phyloP scores from a whole-genome alignment of 441 rosid genomes.

The Euphorbia neoarborescens region DNA sequence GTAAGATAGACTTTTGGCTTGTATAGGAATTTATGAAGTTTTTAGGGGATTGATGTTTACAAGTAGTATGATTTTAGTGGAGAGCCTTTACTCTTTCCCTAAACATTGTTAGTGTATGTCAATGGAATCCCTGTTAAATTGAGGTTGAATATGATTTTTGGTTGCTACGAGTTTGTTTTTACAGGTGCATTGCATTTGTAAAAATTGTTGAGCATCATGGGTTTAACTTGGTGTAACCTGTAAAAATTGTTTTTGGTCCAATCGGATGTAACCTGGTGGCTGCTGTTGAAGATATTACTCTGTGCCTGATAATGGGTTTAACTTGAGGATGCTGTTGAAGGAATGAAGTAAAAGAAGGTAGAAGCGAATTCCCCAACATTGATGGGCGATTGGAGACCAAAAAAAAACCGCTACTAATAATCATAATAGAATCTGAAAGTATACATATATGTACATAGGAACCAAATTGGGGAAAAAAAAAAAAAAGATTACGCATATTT shows the following conservation, averaged over 20 bases:
- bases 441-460: too few species aligned
- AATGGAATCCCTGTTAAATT: conserved; percentile 5
- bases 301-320: not conserved
- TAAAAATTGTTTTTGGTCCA: too few species aligned
- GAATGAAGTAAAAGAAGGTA: not conserved
- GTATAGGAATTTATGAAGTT: conserved; percentile 32
- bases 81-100: not conserved
- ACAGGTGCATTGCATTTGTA: not conserved
- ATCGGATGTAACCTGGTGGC: not conserved
- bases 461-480: too few species aligned
- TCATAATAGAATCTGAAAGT: too few species aligned
- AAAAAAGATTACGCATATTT: too few species aligned
- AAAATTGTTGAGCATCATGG: not conserved
- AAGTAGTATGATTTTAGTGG: conserved; percentile 24
- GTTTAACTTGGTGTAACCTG: not conserved
- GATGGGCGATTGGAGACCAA: not conserved
- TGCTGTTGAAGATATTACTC: not conserved
- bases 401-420: too few species aligned
- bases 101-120: conserved; percentile 1
- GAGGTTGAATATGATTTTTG: not conserved
- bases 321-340: not conserved
- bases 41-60: conserved; percentile 17
- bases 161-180: not conserved
- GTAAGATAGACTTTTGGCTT: conserved; percentile 26
- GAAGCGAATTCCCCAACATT: not conserved